These are phyloP conservation scores for Kodamaea jinghongensis DNA, from an alignment of 805 yeast genomes.

Conservation along the genomic window DNA sequence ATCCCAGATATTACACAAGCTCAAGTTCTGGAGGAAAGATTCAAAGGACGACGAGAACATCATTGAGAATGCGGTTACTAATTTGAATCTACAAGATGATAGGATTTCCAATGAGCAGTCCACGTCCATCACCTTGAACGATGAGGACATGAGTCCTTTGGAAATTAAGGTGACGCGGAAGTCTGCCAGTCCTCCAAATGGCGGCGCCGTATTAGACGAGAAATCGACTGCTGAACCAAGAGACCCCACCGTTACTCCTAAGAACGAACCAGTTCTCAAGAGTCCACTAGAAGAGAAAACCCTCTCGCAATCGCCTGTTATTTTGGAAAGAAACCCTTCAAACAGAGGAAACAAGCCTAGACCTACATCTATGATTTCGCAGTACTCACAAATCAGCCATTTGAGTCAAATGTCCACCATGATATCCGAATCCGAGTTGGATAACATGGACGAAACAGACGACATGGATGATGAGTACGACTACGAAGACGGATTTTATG, in stretches of 20 bases:
- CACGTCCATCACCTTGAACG: constrained; percentile 6
- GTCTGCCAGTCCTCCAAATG: constrained; percentile 3
- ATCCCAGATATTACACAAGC: constrained; percentile 22
- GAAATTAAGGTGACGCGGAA: constrained; percentile 9
- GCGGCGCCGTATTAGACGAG: neutral
- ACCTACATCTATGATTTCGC: constrained; percentile 42
- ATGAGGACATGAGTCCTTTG: constrained; percentile 10
- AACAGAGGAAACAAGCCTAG: constrained; percentile 20
- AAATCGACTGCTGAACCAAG: neutral
- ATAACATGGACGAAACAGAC: constrained; percentile 39
- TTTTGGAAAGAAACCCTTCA: constrained; percentile 3
- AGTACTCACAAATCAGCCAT: constrained; percentile 39
- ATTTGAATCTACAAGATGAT: constrained; percentile 2
- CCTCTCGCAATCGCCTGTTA: constrained; percentile 2
- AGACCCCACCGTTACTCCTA: constrained; percentile 4
- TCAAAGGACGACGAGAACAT: constrained; percentile 9
- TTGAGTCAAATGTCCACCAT: constrained; percentile 40
- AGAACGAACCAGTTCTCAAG: constrained; percentile 4
- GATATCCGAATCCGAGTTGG: constrained; percentile 43
- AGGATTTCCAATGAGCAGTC: constrained; percentile 1
- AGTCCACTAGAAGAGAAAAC: constrained; percentile 5
- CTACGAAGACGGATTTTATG: constrained; percentile 35
- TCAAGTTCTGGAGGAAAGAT: constrained; percentile 39
- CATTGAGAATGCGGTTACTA: constrained; percentile 5
- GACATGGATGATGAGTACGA: constrained; percentile 35